phyloP scores from a whole-genome alignment of 2,329 filamentous ascomycete species.

The Graphilbum sp. region DNA sequence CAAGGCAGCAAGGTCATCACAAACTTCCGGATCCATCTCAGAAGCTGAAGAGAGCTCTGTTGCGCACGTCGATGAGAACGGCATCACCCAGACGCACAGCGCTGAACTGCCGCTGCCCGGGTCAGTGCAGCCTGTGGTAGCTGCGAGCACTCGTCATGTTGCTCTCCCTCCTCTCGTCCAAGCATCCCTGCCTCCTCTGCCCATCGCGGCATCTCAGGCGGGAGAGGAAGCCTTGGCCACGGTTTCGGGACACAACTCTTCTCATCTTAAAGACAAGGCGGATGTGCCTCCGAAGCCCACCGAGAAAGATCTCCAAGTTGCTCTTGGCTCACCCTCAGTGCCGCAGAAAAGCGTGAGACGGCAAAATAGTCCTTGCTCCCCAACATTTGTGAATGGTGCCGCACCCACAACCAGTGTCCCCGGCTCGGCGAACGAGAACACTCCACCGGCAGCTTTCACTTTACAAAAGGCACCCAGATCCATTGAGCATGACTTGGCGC shows the following conservation, averaged over 20 bases:
- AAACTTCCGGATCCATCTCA: slow-evolving; percentile 21
- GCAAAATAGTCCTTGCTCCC: not conserved
- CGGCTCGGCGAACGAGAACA: not conserved
- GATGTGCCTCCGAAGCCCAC: slow-evolving; percentile 19
- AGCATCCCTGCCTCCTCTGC: not conserved
- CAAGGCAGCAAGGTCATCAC: too few species aligned
- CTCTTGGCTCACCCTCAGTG: not conserved
- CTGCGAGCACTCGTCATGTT: too few species aligned
- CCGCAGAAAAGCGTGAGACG: not conserved
- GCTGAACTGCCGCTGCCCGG: too few species aligned
- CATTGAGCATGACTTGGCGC: not conserved
- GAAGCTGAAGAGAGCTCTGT: slow-evolving; percentile 23
- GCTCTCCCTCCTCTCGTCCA: too few species aligned
- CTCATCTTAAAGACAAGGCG: slow-evolving; percentile 18
- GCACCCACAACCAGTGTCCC: not conserved
- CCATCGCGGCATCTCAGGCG: slow-evolving; percentile 9
- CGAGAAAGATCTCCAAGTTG: slow-evolving; percentile 6
- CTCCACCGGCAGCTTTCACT: not conserved
- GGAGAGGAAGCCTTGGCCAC: slow-evolving; percentile 16
- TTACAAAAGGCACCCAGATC: not conserved
- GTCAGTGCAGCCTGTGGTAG: too few species aligned
- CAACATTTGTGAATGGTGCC: not conserved
- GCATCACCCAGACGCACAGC: not conserved
- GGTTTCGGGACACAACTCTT: slow-evolving; percentile 16
- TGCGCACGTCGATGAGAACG: not conserved